Evolutionary conservation across 257 asterid genomes (phyloP).

Genomic region (Eucommia ulmoides): DNA sequence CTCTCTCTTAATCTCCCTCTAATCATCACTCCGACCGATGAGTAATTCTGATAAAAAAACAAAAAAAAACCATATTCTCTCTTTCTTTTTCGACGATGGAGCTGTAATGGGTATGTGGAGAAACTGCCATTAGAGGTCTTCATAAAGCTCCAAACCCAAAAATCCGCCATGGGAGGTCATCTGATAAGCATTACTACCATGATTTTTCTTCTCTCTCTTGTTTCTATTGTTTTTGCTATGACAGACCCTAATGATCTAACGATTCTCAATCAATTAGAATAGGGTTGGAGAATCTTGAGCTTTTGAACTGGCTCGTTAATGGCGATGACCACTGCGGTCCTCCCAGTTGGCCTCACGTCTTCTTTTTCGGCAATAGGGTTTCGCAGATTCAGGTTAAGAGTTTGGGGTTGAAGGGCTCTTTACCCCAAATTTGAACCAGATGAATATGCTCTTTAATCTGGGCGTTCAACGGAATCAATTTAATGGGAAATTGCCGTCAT

Average conservation of each 20-base stretch:
- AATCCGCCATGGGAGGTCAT: not conserved
- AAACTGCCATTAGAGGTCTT: no score
- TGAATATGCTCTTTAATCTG: not conserved
- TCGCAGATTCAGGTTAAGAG: not conserved
- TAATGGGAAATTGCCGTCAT: not conserved
- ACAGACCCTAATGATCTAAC: conserved; percentile 2
- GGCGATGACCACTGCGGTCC: conserved; percentile 1
- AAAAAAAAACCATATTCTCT: no score
- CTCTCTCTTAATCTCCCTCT: no score
- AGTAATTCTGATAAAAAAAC: no score
- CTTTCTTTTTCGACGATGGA: no score
- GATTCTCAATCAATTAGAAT: not conserved
- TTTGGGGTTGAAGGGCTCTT: not conserved
- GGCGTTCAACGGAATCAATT: not conserved
- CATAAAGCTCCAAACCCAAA: no score
- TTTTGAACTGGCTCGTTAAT: not conserved
- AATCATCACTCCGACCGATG: no score
- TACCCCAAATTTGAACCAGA: not conserved
- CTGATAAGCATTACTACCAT: not conserved
- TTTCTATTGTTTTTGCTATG: not conserved
- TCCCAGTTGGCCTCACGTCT: conserved; percentile 1
- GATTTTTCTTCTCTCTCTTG: conserved; percentile 4
- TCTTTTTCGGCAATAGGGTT: not conserved
- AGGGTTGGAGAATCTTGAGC: conserved; percentile 1
- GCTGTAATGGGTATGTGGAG: no score